Evolutionary conservation across 75 land plant genomes (phyloP).

Genomic region (Larix kaempferi): DNA sequence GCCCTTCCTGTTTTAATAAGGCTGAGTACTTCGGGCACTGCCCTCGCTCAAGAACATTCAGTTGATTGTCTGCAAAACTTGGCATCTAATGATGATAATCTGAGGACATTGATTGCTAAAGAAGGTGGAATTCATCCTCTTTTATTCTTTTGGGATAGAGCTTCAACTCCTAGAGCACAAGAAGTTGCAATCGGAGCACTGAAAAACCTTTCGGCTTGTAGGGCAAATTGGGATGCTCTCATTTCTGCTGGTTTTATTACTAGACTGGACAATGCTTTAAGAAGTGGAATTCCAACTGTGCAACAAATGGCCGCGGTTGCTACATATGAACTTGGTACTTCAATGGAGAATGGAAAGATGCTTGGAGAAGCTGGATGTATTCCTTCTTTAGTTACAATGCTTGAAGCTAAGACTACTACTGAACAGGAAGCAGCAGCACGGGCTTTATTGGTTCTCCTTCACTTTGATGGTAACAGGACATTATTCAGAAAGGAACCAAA

Average conservation of each 20-base stretch:
- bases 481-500: slow-evolving; percentile 60
- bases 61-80: slow-evolving; percentile 72
- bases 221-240: slow-evolving; percentile 35
- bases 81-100: slow-evolving; percentile 31
- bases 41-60: slow-evolving; percentile 65
- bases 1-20: slow-evolving; percentile 48
- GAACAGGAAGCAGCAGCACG: slow-evolving; percentile 70
- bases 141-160: slow-evolving; percentile 56
- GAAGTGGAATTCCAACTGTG: slow-evolving; percentile 26
- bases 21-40: slow-evolving; percentile 62
- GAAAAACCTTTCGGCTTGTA: slow-evolving; percentile 36
- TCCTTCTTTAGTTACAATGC: slow-evolving; percentile 49
- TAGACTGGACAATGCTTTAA: slow-evolving; percentile 36
- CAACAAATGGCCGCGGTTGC: slow-evolving; percentile 66
- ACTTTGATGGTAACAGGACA: slow-evolving; percentile 42
- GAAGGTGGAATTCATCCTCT: slow-evolving; percentile 60
- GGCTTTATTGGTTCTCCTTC: slow-evolving; percentile 57
- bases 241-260: slow-evolving; percentile 50
- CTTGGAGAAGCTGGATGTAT: slow-evolving; percentile 66
- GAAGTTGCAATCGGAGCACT: slow-evolving; percentile 62
- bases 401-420: slow-evolving; percentile 65
- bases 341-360: slow-evolving; percentile 39
- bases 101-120: slow-evolving; percentile 45
- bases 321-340: slow-evolving; percentile 36
- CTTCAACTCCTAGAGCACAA: slow-evolving; percentile 29